A percentile compares a stretch with the other conserved stretches of the same genome.
phyloP scores from a whole-genome alignment of 108 stramenopile genomes.

The Seminavis robusta region DNA sequence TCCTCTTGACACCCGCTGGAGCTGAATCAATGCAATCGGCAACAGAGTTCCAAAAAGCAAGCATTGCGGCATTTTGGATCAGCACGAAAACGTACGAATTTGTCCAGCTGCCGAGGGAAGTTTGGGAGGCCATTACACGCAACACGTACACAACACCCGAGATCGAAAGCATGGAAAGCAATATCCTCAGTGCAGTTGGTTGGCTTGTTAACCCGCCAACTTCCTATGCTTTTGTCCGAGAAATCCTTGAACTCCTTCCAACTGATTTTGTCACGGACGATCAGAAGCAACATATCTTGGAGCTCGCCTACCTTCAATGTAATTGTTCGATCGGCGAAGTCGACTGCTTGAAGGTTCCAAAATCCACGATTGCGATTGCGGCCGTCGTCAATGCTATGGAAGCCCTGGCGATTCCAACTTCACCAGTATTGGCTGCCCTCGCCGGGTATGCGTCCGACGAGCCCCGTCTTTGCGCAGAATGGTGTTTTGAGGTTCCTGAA shows the following conservation, averaged over 20 bases:
- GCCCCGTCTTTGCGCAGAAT: too few relatives aligned
- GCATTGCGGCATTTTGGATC: slow-evolving; percentile 57
- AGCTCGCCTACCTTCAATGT: too few relatives aligned
- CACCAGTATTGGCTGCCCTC: too few relatives aligned
- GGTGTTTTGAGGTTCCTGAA: too few relatives aligned
- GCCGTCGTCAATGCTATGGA: slow-evolving; percentile 28
- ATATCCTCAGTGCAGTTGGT: slow-evolving; percentile 23
- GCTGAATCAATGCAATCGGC: slow-evolving; percentile 22
- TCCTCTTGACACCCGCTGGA: slow-evolving; percentile 16
- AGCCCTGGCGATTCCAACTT: too few relatives aligned
- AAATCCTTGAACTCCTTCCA: slow-evolving; percentile 11
- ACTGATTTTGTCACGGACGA: too few relatives aligned
- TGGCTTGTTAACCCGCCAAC: slow-evolving; percentile 55
- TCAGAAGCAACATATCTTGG: too few relatives aligned
- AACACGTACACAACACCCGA: slow-evolving; percentile 42
- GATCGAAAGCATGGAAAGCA: slow-evolving; percentile 51
- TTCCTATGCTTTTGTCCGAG: slow-evolving; percentile 13
- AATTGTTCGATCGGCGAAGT: too few relatives aligned
- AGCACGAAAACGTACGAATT: slow-evolving; percentile 66
- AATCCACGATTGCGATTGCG: too few relatives aligned
- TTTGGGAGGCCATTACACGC: slow-evolving; percentile 47
- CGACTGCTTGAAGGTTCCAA: too few relatives aligned
- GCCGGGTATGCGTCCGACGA: too few relatives aligned
- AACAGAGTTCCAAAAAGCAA: slow-evolving; percentile 58
- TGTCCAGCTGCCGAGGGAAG: too few relatives aligned